Base-by-base conservation (phyloP, 1,284 basidiomycete species). In the Cutaneotrichosporon mucoides region DNA sequence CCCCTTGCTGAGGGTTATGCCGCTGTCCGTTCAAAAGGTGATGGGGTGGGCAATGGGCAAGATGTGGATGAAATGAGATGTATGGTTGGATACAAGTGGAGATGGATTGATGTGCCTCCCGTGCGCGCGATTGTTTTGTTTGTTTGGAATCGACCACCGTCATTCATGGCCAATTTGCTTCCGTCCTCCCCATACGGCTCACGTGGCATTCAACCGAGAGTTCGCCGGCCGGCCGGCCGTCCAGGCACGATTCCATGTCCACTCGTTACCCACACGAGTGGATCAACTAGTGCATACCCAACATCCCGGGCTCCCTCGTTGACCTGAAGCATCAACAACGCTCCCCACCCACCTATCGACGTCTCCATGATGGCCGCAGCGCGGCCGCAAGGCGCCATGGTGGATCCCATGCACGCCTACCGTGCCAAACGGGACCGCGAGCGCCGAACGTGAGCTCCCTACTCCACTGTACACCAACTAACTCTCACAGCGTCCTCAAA, bases 381-480 rank as follows among this genome's bases (percentile, higher is more conserved):
- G 33, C 45, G 62, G 44, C 47, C 57, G 10, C 62, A 64, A 42
- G 56, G 53, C 40, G 66, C 56, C 44, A 68, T 67, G 60, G 59
- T 71, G 3, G 75, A 77, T 51, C 76, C 78, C 11, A 94, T 94
- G 92, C 85, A 86, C 60, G 79, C 85, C n/a, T 95, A 92, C 73
- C 86, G 91, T 40, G 82, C 84, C 15, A 89, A 87, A 72, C 84
- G 87, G 61, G 91, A 94, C 71, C 79, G 81, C 4, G 81, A 84
- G 8, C 85, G 86, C 58, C 81, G 74, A 49, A 77, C 73, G 75
- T 75, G 56, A 67, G 75, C 67, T 11, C 15, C 1, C 4, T 15
- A 24, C 24, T 24, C 24, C n/a, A n/a, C n/a, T n/a, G n/a, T 24
- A 24, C 24, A 24, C 24, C 24, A 24, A 2, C 24, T 24, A 24